Conservation (phyloP, 306 rosid genomes). For the Delonix regia region DNA sequence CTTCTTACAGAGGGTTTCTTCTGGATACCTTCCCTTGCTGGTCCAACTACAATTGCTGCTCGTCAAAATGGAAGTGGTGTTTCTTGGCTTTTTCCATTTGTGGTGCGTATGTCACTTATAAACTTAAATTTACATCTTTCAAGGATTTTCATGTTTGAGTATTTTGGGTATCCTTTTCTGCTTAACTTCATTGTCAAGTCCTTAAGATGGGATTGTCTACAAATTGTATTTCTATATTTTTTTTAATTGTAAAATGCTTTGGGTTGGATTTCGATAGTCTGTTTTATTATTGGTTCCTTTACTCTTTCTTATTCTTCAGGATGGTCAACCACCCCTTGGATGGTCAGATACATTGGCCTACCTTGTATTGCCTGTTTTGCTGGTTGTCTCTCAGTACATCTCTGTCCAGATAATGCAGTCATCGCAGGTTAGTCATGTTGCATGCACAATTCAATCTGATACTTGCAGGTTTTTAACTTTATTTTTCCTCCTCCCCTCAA, state of each 20-base stretch:
- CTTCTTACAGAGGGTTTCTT: constrained; percentile 97
- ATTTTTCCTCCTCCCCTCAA: constrained; percentile 5
- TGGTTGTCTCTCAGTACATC: constrained; percentile 81
- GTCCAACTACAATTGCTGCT: constrained; percentile 88
- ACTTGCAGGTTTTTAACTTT: constrained; percentile 20
- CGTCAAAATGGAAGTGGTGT: constrained; percentile 87
- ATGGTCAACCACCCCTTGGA: constrained; percentile 99
- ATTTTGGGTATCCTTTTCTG: constrained; percentile 6
- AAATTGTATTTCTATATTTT: neutral
- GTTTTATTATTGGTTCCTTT: constrained; percentile 27
- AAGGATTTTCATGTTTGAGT: neutral
- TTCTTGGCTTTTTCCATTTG: constrained; percentile 97
- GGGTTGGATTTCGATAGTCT: constrained; percentile 28
- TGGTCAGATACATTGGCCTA: constrained; percentile 98
- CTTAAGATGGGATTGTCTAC: neutral
- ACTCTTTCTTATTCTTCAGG: constrained; percentile 55
- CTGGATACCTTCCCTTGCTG: constrained; percentile 99
- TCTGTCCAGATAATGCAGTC: constrained; percentile 97
- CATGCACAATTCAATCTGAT: constrained; percentile 27
- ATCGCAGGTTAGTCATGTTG: constrained; percentile 76
- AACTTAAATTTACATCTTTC: constrained; percentile 22
- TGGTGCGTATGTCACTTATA: constrained; percentile 57
- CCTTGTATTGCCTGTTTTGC: constrained; percentile 88
- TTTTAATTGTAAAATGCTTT: neutral
- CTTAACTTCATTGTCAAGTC: neutral